Evolutionary conservation across 1,139 yeast genomes (phyloP).

Genomic region (Geotrichum phurueaensis): DNA sequence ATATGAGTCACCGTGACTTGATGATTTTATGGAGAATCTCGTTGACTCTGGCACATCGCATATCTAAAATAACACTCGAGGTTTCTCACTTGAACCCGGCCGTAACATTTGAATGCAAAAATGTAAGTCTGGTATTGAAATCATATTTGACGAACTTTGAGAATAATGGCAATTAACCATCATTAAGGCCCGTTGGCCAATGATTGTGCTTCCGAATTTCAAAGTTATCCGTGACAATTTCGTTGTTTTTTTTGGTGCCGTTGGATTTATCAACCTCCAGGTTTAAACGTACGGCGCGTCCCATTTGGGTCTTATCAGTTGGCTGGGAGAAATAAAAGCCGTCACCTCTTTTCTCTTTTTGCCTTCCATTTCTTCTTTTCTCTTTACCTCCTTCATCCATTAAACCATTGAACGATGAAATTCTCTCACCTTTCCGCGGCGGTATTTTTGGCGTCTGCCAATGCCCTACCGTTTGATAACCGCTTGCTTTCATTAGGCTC

Average conservation of each 20-base stretch:
- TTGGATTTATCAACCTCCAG: background rate
- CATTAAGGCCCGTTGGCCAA: background rate
- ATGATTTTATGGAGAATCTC: too few species aligned
- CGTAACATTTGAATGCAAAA: background rate
- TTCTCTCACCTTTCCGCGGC: constrained; percentile 1
- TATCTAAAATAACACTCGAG: too few species aligned
- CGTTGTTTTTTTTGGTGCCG: background rate
- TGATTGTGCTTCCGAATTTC: background rate
- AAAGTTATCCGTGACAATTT: background rate
- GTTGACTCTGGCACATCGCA: too few species aligned
- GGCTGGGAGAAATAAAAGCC: background rate
- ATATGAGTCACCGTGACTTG: too few species aligned
- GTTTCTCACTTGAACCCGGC: too few species aligned
- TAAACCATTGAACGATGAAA: background rate
- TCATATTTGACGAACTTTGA: too few species aligned
- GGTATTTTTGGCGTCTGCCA: background rate
- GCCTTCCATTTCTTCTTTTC: background rate
- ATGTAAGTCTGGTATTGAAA: background rate
- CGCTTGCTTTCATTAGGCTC: background rate
- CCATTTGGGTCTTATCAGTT: background rate
- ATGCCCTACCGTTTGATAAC: constrained; percentile 1
- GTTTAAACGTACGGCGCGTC: background rate
- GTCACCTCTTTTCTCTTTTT: background rate
- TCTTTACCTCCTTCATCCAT: background rate
- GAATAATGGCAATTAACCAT: too few species aligned